A percentile compares a stretch with the other conserved stretches of the same genome.
Conservation (phyloP, 768 basidiomycete species). For the Candolleomyces eurysporus region DNA sequence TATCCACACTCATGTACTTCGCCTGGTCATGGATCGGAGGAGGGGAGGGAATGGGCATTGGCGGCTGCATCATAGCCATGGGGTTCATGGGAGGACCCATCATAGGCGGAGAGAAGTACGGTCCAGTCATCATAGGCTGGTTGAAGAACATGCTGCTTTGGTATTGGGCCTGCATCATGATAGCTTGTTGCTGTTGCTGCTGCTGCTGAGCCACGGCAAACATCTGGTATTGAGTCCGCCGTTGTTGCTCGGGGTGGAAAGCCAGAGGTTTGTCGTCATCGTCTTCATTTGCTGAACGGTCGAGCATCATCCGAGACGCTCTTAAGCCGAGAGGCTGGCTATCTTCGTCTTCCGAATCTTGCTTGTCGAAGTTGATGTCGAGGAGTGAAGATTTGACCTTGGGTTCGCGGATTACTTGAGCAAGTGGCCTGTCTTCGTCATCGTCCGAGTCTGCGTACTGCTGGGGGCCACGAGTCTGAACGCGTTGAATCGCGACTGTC, state of each 20-base stretch:
- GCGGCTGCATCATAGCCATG: conserved; percentile 43
- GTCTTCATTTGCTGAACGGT: conserved; percentile 31
- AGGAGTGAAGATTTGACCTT: conserved; percentile 38
- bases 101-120: conserved; percentile 59
- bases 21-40: conserved; percentile 62
- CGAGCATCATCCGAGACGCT: conserved; percentile 42
- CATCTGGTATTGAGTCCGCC: conserved; percentile 65
- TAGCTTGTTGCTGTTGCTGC: conserved; percentile 43
- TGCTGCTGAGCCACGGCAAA: conserved; percentile 37
- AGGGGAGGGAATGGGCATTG: conserved; percentile 55
- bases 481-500: conserved; percentile 48
- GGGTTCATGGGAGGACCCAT: conserved; percentile 22
- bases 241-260: conserved; percentile 77
- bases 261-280: conserved; percentile 74
- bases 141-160: conserved; percentile 75
- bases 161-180: conserved; percentile 78
- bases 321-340: conserved; percentile 71
- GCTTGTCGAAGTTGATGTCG: conserved; percentile 39
- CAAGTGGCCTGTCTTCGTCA: conserved; percentile 66
- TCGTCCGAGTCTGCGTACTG: conserved; percentile 55
- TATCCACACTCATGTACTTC: conserved; percentile 73
- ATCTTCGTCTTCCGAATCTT: conserved; percentile 56
- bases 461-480: conserved; percentile 17
- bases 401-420: conserved; percentile 50
- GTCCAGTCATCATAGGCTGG: conserved; percentile 64